phyloP scores from a whole-genome alignment of 1,284 basidiomycete species.

The Dichomitus squalens region DNA sequence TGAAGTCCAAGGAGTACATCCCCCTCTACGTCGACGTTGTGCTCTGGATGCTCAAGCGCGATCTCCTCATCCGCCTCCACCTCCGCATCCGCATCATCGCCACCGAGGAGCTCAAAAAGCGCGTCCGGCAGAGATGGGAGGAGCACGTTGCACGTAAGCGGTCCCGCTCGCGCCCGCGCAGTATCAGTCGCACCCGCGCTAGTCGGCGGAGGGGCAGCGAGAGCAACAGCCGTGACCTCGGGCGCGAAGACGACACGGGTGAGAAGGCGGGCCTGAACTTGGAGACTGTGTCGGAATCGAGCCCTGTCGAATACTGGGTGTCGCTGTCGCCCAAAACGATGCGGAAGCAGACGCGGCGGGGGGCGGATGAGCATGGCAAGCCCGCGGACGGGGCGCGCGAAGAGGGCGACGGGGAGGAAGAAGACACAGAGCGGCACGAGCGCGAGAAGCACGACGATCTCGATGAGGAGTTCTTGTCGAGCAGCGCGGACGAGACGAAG shows the following conservation, averaged over 20 bases:
- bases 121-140: constrained; percentile 52
- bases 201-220: background rate
- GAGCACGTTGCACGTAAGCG: constrained; percentile 37
- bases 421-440: constrained; percentile 33
- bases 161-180: constrained; percentile 25
- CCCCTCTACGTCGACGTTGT: constrained; percentile 81
- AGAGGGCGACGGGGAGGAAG: constrained; percentile 31
- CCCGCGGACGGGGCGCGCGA: constrained; percentile 15
- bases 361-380: constrained; percentile 39
- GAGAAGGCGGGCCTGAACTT: constrained; percentile 27
- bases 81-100: constrained; percentile 86
- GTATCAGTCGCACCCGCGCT: constrained; percentile 9
- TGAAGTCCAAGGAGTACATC: constrained; percentile 67
- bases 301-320: constrained; percentile 33
- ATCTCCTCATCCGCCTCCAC: constrained; percentile 85
- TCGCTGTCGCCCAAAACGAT: constrained; percentile 56
- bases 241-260: constrained; percentile 19
- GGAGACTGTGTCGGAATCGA: constrained; percentile 26
- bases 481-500: constrained; percentile 37
- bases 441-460: constrained; percentile 35
- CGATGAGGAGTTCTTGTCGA: constrained; percentile 34
- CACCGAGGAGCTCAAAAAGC: constrained; percentile 74
- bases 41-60: constrained; percentile 90
- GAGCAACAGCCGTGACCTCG: constrained; percentile 12
- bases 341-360: constrained; percentile 44